Evolutionary conservation across 2,329 filamentous ascomycete species (phyloP).

Genomic region (Aspergillus brunneoviolaceus): DNA sequence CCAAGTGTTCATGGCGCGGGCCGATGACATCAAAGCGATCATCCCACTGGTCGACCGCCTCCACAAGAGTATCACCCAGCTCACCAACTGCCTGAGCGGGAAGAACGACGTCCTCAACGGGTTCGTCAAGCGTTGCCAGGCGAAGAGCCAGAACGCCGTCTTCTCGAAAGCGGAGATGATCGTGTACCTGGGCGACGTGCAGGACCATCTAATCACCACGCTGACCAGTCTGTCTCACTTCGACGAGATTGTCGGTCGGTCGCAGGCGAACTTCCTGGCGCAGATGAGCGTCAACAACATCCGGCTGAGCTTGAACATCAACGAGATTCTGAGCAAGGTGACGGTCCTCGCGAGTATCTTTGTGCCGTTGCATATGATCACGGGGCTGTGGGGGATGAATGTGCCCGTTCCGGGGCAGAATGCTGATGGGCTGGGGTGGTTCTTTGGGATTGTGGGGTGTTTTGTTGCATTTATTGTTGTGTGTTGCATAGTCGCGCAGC

Average conservation of each 20-base stretch:
- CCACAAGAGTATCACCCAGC: constrained; percentile 87
- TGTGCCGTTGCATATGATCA: constrained; percentile 88
- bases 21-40: constrained; percentile 82
- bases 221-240: constrained; percentile 90
- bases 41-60: constrained; percentile 81
- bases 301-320: constrained; percentile 78
- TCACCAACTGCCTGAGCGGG: constrained; percentile 84
- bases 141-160: constrained; percentile 76
- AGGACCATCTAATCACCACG: constrained; percentile 98
- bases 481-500: constrained; percentile 35
- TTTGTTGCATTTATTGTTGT: constrained; percentile 42
- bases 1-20: constrained; percentile 84
- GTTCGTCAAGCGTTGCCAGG: constrained; percentile 94
- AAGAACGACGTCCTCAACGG: constrained; percentile 96
- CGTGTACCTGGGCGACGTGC: constrained; percentile 92
- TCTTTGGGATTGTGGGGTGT: constrained; percentile 48
- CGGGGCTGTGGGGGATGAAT: constrained; percentile 56
- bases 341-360: constrained; percentile 89
- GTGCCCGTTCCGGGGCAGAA: constrained; percentile 46
- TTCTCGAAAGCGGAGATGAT: constrained; percentile 93
- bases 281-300: constrained; percentile 91
- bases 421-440: constrained; percentile 41
- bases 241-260: constrained; percentile 91
- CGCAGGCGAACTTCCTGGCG: constrained; percentile 91
- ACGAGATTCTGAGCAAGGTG: constrained; percentile 86